Evolutionary conservation across 371 early-diverging fungal species (phyloP).

Genomic region (Umbelopsis sp.): DNA sequence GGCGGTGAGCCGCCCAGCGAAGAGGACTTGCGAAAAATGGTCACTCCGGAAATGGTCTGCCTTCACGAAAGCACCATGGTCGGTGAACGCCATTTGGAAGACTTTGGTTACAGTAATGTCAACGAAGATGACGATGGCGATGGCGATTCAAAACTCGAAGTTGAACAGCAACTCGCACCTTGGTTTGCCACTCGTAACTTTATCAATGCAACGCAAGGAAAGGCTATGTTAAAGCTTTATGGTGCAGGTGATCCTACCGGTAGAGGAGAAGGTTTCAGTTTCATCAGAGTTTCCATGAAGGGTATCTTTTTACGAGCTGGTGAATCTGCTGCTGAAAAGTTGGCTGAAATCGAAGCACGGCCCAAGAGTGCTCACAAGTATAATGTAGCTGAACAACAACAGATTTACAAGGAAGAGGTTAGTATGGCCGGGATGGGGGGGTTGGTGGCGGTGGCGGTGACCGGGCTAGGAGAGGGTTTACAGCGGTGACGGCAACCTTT

Average conservation of each 20-base stretch:
- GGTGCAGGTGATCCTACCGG: conserved; percentile 99
- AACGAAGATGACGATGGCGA: conserved; percentile 73
- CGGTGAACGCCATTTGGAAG: conserved; percentile 93
- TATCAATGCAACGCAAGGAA: conserved; percentile 86
- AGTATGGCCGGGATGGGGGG: neutral
- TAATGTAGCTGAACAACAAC: conserved; percentile 95
- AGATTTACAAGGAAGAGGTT: conserved; percentile 90
- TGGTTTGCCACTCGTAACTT: conserved; percentile 99
- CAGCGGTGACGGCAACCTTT: neutral
- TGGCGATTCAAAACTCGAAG: conserved; percentile 75
- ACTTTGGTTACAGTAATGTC: conserved; percentile 85
- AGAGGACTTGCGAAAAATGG: conserved; percentile 92
- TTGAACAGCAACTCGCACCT: conserved; percentile 94
- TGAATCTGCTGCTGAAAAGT: conserved; percentile 82
- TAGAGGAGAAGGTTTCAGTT: conserved; percentile 98
- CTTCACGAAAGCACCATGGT: conserved; percentile 97
- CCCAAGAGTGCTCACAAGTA: conserved; percentile 90
- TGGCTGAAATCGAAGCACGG: conserved; percentile 80
- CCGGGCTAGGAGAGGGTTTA: neutral
- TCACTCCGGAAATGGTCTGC: conserved; percentile 99
- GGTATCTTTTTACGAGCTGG: conserved; percentile 93
- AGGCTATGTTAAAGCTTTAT: conserved; percentile 92
- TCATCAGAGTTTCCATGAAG: conserved; percentile 96
- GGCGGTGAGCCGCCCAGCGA: conserved; percentile 85
- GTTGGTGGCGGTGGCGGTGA: too few species aligned